phyloP scores from a whole-genome alignment of 805 yeast species.

The Scheffersomyces amazonensis region DNA sequence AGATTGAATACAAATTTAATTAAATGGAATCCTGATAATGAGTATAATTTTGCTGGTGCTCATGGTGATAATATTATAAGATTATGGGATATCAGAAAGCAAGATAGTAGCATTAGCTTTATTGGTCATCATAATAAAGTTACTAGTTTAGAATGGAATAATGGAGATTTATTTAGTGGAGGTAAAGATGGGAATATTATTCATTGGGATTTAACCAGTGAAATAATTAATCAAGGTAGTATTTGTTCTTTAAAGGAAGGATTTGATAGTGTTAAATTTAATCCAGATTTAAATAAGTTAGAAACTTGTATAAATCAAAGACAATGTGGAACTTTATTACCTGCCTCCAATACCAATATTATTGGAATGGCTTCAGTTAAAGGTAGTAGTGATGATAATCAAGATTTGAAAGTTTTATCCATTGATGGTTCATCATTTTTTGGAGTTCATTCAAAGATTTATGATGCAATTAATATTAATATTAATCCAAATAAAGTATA shows the following conservation, averaged over 20 bases:
- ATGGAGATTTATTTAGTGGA: conserved; percentile 53
- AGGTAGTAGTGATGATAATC: conserved; percentile 13
- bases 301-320: conserved; percentile 35
- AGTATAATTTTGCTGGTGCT: conserved; percentile 62
- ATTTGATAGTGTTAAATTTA: conserved; percentile 36
- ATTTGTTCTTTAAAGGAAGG: conserved; percentile 49
- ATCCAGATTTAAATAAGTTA: conserved; percentile 27
- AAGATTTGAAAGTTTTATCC: conserved; percentile 42
- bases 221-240: conserved; percentile 11
- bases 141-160: conserved; percentile 60
- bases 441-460: conserved; percentile 50
- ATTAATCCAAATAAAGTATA: conserved; percentile 20
- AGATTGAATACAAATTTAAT: conserved; percentile 38
- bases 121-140: conserved; percentile 55
- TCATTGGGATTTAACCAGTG: conserved; percentile 56
- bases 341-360: conserved; percentile 53
- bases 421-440: conserved; percentile 54
- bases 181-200: conserved; percentile 66
- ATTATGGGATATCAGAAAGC: conserved; percentile 74
- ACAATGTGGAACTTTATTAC: conserved; percentile 63
- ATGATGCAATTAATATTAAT: conserved; percentile 24
- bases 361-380: conserved; percentile 41
- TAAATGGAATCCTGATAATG: conserved; percentile 63
- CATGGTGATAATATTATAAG: conserved; percentile 55
- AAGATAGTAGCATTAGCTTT: conserved; percentile 50